Evolutionary conservation across 2,329 filamentous ascomycete genomes (phyloP).

Genomic region (Alternaria triticimaculans): DNA sequence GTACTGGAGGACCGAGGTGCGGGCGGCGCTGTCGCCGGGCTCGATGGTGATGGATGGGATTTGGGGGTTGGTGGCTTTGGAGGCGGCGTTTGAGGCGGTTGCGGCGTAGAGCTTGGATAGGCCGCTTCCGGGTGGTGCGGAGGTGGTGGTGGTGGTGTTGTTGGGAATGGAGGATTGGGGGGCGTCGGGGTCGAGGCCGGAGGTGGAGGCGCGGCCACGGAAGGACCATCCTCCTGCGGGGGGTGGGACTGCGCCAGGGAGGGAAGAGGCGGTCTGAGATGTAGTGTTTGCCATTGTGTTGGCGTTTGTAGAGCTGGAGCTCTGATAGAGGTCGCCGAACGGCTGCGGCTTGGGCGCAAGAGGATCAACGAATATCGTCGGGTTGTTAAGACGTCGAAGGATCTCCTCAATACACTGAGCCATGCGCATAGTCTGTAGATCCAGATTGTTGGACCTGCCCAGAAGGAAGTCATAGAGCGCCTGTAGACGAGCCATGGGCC

Average conservation of each 20-base stretch:
- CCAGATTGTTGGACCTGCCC: not conserved
- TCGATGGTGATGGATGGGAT: not conserved
- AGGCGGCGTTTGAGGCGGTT: not conserved
- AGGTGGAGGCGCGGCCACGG: not conserved
- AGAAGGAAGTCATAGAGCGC: not conserved
- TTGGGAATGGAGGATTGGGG: not conserved
- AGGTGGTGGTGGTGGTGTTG: not conserved
- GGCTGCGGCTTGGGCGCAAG: not conserved
- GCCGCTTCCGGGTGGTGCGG: not conserved
- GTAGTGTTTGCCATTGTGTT: not conserved
- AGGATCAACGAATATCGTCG: conserved; percentile 7
- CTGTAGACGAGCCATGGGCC: conserved; percentile 4
- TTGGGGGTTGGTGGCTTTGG: not conserved
- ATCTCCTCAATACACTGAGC: conserved; percentile 1
- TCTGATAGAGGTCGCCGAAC: not conserved
- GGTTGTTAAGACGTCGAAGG: not conserved
- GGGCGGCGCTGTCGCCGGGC: not conserved
- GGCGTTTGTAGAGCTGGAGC: not conserved
- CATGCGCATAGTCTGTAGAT: not conserved
- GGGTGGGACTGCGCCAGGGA: not conserved
- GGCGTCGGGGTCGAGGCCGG: not conserved
- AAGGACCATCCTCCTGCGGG: not conserved
- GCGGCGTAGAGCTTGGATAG: not conserved
- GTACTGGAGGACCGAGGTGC: not conserved
- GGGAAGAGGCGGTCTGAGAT: not conserved